Base-by-base conservation (phyloP, 2,329 filamentous ascomycete genomes). In the Calonectria multiphialidica region DNA sequence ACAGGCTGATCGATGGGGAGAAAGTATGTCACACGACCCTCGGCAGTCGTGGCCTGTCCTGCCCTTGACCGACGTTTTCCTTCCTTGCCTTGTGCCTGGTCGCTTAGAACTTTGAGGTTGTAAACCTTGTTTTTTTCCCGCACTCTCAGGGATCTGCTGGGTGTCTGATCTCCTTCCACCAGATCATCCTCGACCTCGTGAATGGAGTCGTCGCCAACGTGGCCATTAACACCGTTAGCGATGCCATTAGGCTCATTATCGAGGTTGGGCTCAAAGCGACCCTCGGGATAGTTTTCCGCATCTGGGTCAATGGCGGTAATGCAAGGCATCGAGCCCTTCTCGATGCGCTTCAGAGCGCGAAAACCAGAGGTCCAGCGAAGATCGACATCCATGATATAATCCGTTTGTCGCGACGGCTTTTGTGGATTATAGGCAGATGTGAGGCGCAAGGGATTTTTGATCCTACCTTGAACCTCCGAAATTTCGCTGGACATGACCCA, bases 61-160 rank as follows among this genome's bases (percentile, higher is more conserved):
- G 72, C 74, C 71, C 80, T 75, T 70, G 77, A 72, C 68, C 77
- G 77, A 77, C 84, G 84, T 73, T 87, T 88, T 72, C 84, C 85
- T 50, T 88, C 87, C 75, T 85, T 88, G 5, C 90, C 89, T 64
- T 89, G 86, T 7, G 89, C 89, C 75, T 89, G 88, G 75, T 90
- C 89, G 79, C 88, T 91, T 18, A 92, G 82, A 15, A 88, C 83
- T 78, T 91, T 92, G 44, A 92, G 80, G 74, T 92, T 92, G 78
- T 92, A 92, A 25, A 86, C 85, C 72, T 88, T 88, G 68, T 86
- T 87, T 49, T 83, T 83, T 21, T 81, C 85, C 65, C 89, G 86
- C 18, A 83, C 82, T 50, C 89, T 86, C 21, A 90, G 80, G 1
- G 87, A 87, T 70, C 89, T 86, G 66, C 85, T 89, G 0, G 89